Percentiles rank a stretch among this genome's conserved stretches.
These are phyloP conservation scores for Pyrrhoderma lamaoense DNA, from an alignment of 1,284 basidiomycete species.

Conservation along the genomic window DNA sequence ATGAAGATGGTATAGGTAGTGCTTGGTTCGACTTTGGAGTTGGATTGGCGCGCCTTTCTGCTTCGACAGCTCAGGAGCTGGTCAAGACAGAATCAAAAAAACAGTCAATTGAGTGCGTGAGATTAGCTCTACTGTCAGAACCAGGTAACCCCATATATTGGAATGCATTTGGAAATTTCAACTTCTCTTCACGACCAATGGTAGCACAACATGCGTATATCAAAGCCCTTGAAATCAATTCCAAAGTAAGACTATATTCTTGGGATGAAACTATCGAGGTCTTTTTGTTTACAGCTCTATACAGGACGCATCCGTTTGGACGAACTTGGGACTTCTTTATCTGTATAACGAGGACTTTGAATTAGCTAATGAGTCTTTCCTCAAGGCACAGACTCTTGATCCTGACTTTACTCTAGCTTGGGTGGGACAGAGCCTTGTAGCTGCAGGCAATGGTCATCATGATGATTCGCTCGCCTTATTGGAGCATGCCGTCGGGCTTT, in stretches of 20 bases:
- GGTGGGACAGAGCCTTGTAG: conserved; percentile 89
- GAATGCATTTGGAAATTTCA: conserved; percentile 73
- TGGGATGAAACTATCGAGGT: not conserved
- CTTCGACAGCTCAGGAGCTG: conserved; percentile 26
- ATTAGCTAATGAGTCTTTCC: conserved; percentile 82
- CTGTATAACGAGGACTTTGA: conserved; percentile 76
- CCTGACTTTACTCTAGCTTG: conserved; percentile 89
- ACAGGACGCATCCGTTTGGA: conserved; percentile 77
- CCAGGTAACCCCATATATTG: conserved; percentile 75
- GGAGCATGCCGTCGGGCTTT: conserved; percentile 75
- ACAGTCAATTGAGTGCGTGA: conserved; percentile 58
- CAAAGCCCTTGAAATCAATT: conserved; percentile 79
- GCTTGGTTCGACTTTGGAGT: conserved; percentile 77
- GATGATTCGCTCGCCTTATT: conserved; percentile 66
- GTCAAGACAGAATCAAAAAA: conserved; percentile 34
- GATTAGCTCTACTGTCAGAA: conserved; percentile 71
- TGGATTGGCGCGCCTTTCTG: conserved; percentile 50
- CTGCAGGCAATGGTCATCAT: conserved; percentile 57
- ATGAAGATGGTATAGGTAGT: conserved; percentile 49
- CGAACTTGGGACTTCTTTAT: conserved; percentile 87
- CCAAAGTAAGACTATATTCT: conserved; percentile 46
- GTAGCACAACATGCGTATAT: conserved; percentile 90
- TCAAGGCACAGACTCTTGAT: conserved; percentile 85
- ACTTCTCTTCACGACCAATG: conserved; percentile 62
- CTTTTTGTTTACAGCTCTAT: too few species aligned